Conservation (phyloP, 2,329 filamentous ascomycete genomes). For the Monilinia fructigena region DNA sequence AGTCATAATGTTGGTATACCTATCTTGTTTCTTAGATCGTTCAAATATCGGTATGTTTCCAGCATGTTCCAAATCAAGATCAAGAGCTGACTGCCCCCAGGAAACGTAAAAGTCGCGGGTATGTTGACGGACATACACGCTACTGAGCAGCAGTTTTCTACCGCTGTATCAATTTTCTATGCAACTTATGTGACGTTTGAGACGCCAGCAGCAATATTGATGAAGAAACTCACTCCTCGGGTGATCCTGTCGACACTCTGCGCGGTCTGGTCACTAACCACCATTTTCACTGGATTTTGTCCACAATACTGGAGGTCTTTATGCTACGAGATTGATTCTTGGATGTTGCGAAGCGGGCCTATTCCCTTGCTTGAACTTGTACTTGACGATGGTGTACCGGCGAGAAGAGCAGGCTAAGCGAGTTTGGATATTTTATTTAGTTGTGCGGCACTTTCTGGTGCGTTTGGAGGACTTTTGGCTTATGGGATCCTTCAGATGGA, state of each 20-base stretch:
- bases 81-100: slow-evolving; percentile 43
- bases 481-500: slow-evolving; percentile 50
- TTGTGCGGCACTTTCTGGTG: slow-evolving; percentile 51
- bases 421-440: slow-evolving; percentile 54
- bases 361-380: slow-evolving; percentile 50
- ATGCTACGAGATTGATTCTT: slow-evolving; percentile 48
- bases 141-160: slow-evolving; percentile 27
- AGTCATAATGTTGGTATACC: slow-evolving; percentile 55
- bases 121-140: slow-evolving; percentile 29
- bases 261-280: slow-evolving; percentile 47
- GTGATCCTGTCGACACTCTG: slow-evolving; percentile 42
- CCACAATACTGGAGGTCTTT: slow-evolving; percentile 44
- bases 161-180: slow-evolving; percentile 50
- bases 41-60: slow-evolving; percentile 45
- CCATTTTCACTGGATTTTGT: slow-evolving; percentile 51
- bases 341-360: slow-evolving; percentile 51
- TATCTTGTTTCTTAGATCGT: slow-evolving; percentile 56
- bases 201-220: slow-evolving; percentile 47
- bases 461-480: slow-evolving; percentile 55
- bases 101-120: slow-evolving; percentile 37
- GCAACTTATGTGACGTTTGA: slow-evolving; percentile 52
- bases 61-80: neutral
- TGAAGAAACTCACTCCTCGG: slow-evolving; percentile 49
- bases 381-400: slow-evolving; percentile 55
- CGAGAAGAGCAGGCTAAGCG: slow-evolving; percentile 54